These are phyloP conservation scores for Penicillium olsonii DNA, from an alignment of 2,329 filamentous ascomycete species.

Conservation along the genomic window DNA sequence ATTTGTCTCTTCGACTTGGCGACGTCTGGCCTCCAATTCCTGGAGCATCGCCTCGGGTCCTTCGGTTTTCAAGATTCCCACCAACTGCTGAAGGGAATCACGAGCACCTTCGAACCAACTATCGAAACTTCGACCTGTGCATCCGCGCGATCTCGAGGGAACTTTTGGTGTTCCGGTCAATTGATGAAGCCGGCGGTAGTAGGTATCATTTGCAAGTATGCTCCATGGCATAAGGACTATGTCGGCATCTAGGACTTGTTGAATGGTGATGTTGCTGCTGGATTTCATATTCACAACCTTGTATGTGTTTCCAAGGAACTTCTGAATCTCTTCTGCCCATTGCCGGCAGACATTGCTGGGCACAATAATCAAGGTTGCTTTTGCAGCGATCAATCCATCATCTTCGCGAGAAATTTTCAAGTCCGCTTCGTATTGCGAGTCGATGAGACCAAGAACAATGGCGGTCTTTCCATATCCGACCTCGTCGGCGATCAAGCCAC, in stretches of 20 bases:
- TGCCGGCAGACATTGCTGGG: slow-evolving; percentile 58
- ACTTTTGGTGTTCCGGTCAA: slow-evolving; percentile 52
- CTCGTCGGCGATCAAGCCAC: slow-evolving; percentile 64
- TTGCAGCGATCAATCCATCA: slow-evolving; percentile 42
- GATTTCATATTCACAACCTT: slow-evolving; percentile 47
- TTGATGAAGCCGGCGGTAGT: slow-evolving; percentile 52
- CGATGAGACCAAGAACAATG: slow-evolving; percentile 58
- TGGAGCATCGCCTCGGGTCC: slow-evolving; percentile 37
- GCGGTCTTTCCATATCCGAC: slow-evolving; percentile 70
- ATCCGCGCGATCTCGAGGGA: slow-evolving; percentile 40
- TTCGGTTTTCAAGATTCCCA: slow-evolving; percentile 36
- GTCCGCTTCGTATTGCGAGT: slow-evolving; percentile 33
- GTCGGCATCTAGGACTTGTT: slow-evolving; percentile 50
- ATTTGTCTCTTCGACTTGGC: slow-evolving; percentile 38
- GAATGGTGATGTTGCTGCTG: slow-evolving; percentile 46
- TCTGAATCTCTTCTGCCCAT: slow-evolving; percentile 58
- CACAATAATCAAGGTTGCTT: slow-evolving; percentile 63
- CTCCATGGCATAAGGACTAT: slow-evolving; percentile 59
- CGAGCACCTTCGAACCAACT: slow-evolving; percentile 56
- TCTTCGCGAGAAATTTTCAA: slow-evolving; percentile 4
- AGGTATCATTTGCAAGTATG: slow-evolving; percentile 50
- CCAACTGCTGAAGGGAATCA: slow-evolving; percentile 44
- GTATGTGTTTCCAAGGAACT: slow-evolving; percentile 50
- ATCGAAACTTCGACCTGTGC: slow-evolving; percentile 51
- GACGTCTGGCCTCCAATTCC: slow-evolving; percentile 26